Evolutionary conservation across 2,329 filamentous ascomycete species (phyloP).

Genomic region (Raffaelea deltoideospora): DNA sequence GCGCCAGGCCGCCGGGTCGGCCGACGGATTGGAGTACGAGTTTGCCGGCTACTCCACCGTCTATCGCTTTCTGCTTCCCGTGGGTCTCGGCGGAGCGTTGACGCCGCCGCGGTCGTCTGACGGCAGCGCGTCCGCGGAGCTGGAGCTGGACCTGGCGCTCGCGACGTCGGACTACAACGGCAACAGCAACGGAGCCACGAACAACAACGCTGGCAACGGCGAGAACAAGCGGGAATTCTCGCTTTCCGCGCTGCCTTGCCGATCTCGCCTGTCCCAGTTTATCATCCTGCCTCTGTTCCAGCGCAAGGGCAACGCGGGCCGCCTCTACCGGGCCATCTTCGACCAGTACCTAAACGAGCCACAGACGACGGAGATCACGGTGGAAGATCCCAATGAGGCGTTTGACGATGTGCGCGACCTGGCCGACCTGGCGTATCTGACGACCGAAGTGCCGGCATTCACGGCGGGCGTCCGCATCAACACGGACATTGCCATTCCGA

Average conservation of each 20-base stretch:
- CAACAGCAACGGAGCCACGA: no score
- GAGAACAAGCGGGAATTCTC: conserved; percentile 12
- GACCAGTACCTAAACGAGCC: conserved; percentile 48
- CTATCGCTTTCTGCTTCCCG: conserved; percentile 75
- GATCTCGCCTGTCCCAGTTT: conserved; percentile 85
- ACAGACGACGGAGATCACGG: conserved; percentile 67
- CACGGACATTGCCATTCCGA: conserved; percentile 30
- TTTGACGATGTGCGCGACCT: conserved; percentile 71
- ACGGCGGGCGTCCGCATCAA: conserved; percentile 35
- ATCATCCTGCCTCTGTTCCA: conserved; percentile 82
- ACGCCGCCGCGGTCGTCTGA: conserved; percentile 23
- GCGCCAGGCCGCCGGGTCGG: conserved; percentile 23
- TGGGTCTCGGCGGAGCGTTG: no score
- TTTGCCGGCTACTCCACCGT: conserved; percentile 85
- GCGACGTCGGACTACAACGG: neutral
- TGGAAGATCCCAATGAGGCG: conserved; percentile 83
- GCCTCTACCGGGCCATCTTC: conserved; percentile 72
- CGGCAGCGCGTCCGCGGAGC: conserved; percentile 4
- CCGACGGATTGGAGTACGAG: conserved; percentile 47
- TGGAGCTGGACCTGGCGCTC: conserved; percentile 24
- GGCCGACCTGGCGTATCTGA: conserved; percentile 54
- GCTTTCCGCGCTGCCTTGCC: conserved; percentile 52
- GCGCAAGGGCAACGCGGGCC: conserved; percentile 59
- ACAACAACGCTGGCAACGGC: neutral
- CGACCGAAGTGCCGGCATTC: conserved; percentile 43